Evolutionary conservation across 164 flowering plant genomes (phyloP), one percentile per base, ranked within the genome.

Genomic region (Kalanchoe fedtschenkoi): DNA sequence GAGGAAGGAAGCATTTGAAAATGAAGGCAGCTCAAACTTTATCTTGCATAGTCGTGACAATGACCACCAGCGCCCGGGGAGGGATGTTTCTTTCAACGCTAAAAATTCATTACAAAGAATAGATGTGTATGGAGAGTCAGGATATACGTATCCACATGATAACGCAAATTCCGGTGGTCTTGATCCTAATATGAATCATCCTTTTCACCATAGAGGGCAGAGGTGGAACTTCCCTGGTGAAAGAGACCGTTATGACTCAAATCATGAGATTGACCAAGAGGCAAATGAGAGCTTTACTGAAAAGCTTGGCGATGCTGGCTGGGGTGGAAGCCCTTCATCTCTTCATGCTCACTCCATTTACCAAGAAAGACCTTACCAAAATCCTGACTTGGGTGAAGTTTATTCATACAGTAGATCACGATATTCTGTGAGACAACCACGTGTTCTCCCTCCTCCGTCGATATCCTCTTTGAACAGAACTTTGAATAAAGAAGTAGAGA

Each of bases 381-480:
- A 76, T 66, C 35, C 88, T 61, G 97, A 90, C 56, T 64, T 61
- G 26, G 91, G 84, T 75, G 83, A 77, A 42, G 61, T 74, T 64
- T 75, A 83, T 66, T 70, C 91, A 6, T 79, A 76, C 78, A 87
- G 92, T 57, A 83, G 92, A 74, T 81, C 92, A 54, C 75, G 98
- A 62, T 83, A 81, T 77, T 77, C 89, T 30, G 65, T 80, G 77
- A 83, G 86, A 67, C 98, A 93, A 74, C 98, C 97, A 58, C 97
- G 95, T 55, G 98, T 93, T 46, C 87, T 81, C 15, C 98, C 98
- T 35, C 98, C 97, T 72, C 98, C 97, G 35, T 75, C 89, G 29
- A 30, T 83, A 62, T 38, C 80, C 70, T 77, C 88, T 17, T 62
- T 75, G 71, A 86, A 81, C 42, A 79, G 70, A 67, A 63, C 63